Evolutionary conservation across 2,329 filamentous ascomycete species (phyloP).

Genomic region (Clarireedia paspali): DNA sequence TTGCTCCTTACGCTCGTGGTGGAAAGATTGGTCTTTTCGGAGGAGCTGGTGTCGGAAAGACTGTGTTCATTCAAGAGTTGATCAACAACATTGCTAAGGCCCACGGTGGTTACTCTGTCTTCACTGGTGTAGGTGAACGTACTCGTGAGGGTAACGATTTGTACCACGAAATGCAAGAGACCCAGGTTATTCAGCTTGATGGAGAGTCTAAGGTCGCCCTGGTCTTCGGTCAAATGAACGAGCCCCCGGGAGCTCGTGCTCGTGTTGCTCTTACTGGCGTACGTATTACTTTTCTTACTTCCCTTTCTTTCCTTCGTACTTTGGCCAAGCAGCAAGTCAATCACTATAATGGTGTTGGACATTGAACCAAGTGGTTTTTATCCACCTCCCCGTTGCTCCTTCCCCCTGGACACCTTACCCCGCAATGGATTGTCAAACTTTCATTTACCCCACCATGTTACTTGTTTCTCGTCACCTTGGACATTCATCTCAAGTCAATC

Average conservation of each 20-base stretch:
- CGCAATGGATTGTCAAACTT: neutral
- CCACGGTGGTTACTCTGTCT: slow-evolving; percentile 99
- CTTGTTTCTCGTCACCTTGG: neutral
- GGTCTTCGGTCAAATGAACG: slow-evolving; percentile 99
- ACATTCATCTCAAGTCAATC: no score
- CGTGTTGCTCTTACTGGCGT: slow-evolving; percentile 93
- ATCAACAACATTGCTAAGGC: slow-evolving; percentile 99
- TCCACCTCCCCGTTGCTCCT: no score
- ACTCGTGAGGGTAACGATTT: slow-evolving; percentile 99
- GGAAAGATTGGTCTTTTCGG: slow-evolving; percentile 99
- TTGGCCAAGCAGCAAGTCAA: no score
- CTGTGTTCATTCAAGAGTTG: slow-evolving; percentile 99
- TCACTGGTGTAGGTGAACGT: slow-evolving; percentile 99
- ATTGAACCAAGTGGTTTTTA: no score
- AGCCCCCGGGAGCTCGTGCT: slow-evolving; percentile 98
- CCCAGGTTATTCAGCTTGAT: slow-evolving; percentile 97
- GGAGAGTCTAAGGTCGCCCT: slow-evolving; percentile 99
- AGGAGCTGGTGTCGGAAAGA: slow-evolving; percentile 99
- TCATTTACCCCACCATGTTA: neutral
- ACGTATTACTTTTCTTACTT: neutral
- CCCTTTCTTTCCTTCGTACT: neutral
- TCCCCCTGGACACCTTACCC: neutral
- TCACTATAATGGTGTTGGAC: no score
- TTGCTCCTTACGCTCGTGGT: slow-evolving; percentile 99
- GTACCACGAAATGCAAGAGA: slow-evolving; percentile 99